Evolutionary conservation across 2,329 filamentous ascomycete genomes (phyloP), one percentile per base, ranked within the genome.

Genomic region (Bertia moriformis): DNA sequence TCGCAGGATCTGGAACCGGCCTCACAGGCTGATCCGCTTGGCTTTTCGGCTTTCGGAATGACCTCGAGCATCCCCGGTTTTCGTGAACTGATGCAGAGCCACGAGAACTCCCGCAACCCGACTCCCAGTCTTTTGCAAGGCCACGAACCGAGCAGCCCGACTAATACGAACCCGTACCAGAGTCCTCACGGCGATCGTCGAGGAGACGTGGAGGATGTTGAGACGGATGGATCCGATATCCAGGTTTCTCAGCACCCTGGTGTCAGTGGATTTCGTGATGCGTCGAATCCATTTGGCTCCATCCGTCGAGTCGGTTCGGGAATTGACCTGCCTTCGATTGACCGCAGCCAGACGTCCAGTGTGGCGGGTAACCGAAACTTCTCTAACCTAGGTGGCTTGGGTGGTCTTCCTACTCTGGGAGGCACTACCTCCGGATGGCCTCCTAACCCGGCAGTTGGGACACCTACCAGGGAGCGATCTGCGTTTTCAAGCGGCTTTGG

Each of bases 291-390:
- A 18, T 35, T 35, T 17, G 32, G 32, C 32, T 35, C 32, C 7
- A 35, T 35, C 10, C 10, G 32, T 7, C 12, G 32, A 7, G 15
- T 35, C 10, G 32, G 32, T 7, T 35, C 32, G 10, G 32, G 32
- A 10, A 17, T 35, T 7, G 32, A 35, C 15, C 15, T 35, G 10
- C 32, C 44, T 46, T 7, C 54, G 4, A 85, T 87, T 47, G 89
- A 96, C 54, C 80, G 89, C 15, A 95, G 88, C 54, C 87, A 94
- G 57, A 94, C 85, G 0, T 94, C 88, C 0, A 94, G 88, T 51
- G 83, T 81, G 14, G 83, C 10, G 7, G 32, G 10, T 15, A 35
- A 35, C 15, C 32, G 32, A 7, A 35, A 7, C 7, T 93, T 85
- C 46, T 67, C 78, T 12, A 60, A 65, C 10, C 54, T 85, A 4